Base-by-base conservation (phyloP, 2,329 filamentous ascomycete genomes). In the Sordariomycetes sp. region DNA sequence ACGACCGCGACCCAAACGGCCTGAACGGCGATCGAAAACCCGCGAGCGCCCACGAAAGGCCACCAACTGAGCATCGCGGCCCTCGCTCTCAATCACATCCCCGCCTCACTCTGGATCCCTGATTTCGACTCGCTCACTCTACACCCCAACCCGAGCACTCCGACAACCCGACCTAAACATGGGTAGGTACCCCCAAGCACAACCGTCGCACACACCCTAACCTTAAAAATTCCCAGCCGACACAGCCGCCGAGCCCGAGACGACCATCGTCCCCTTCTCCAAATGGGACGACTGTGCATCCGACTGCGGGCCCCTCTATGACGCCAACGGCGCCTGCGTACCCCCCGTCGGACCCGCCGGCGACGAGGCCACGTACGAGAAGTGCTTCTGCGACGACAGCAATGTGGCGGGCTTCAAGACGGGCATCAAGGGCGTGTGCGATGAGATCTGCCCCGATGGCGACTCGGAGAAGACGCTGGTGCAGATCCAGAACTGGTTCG, bases 311-410 rank as follows among this genome's bases (percentile, higher is more conserved):
- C 67, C 73, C 32, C 80, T 90, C 52, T 82, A 78, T 66, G 80
- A 88, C 68, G 89, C 87, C 59, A 87, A 90, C 65, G 79, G 78
- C 52, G 81, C 76, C 60, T 95, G 90, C 69, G 77, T 86, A 1
- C 85, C 86, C 3, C 80, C 79, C 3, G 75, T 71, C 25, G 74
- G 70, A 3, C 68, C 77, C 5, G 68, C 70, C 7, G 75, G 76
- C 54, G 74, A 76, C 53, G 67, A 77, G 48, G 65, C 68, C 22
- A 78, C 75, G 51, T 89, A 86, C 67, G 75, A 81, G 55, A 74
- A 76, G 39, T 95, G 90, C 71, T 90, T 95, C 72, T 95, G 90
- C 72, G 72, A 76, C 63, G 82, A 86, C 54, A 61, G 74, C 13
- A 72, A 77, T 24, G 76, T 94, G 2, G 71, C 76, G 3, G 68